Conservation (phyloP, 2,329 filamentous ascomycete species). For the Alternaria arborescens region DNA sequence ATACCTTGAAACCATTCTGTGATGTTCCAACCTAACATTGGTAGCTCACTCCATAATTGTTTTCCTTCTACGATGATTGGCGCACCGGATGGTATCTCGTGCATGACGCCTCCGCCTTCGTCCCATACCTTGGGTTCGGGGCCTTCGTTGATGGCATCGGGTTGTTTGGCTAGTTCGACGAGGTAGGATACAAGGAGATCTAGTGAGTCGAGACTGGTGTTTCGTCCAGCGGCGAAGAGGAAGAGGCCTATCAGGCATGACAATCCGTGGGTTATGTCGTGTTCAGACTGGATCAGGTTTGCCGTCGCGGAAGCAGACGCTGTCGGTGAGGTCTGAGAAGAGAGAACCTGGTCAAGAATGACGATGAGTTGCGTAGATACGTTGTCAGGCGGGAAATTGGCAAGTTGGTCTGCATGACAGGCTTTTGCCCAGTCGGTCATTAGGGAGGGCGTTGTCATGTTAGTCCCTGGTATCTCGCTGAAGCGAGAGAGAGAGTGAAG, state of each 20-base stretch:
- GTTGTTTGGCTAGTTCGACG: not conserved
- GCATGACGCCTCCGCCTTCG: not conserved
- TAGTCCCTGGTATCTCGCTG: no score
- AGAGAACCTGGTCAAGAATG: not conserved
- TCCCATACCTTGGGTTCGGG: not conserved
- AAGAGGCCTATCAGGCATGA: not conserved
- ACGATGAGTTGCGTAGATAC: not conserved
- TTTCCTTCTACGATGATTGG: not conserved
- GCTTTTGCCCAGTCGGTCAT: slow-evolving; percentile 2
- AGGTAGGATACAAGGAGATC: not conserved
- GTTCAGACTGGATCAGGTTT: not conserved
- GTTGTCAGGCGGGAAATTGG: not conserved
- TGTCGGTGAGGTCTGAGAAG: not conserved
- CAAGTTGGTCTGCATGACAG: not conserved
- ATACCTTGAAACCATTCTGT: not conserved
- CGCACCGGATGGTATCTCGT: not conserved
- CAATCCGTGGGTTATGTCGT: not conserved
- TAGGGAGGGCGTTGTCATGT: not conserved
- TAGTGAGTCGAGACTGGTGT: not conserved
- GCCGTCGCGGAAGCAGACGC: not conserved
- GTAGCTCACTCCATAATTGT: not conserved
- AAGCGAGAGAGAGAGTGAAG: no score
- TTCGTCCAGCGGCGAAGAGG: not conserved
- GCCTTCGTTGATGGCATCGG: not conserved
- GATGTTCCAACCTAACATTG: not conserved